Evolutionary conservation across 1,284 basidiomycete species (phyloP).

Genomic region (Pseudozyma sp.): DNA sequence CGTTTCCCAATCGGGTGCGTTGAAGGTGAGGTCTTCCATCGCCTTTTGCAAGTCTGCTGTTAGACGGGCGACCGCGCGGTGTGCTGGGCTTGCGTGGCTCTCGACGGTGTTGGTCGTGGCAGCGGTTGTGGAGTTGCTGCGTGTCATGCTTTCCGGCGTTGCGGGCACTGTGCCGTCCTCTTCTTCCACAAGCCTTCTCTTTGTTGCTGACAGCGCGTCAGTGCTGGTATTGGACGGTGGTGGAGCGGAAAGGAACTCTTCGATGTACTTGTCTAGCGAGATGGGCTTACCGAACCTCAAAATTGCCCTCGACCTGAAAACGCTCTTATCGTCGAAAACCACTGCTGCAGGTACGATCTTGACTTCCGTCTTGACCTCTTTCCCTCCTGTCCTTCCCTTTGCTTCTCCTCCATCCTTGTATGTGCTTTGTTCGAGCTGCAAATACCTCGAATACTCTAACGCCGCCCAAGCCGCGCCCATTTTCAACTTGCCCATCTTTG

Average conservation of each 20-base stretch:
- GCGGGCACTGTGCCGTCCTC: slow-evolving; percentile 40
- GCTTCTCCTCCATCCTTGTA: not conserved
- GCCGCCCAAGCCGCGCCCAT: slow-evolving; percentile 96
- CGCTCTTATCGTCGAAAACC: slow-evolving; percentile 92
- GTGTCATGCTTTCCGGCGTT: slow-evolving; percentile 41
- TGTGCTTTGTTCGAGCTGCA: slow-evolving; percentile 12
- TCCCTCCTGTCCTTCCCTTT: not conserved
- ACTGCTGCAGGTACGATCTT: slow-evolving; percentile 85
- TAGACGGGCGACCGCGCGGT: slow-evolving; percentile 86
- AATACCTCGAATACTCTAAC: slow-evolving; percentile 82
- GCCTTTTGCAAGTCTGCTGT: slow-evolving; percentile 80
- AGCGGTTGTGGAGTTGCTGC: slow-evolving; percentile 10
- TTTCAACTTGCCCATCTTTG: slow-evolving; percentile 90
- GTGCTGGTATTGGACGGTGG: not conserved
- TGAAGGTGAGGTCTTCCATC: slow-evolving; percentile 82
- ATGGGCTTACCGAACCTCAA: slow-evolving; percentile 82
- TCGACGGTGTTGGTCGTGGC: slow-evolving; percentile 2
- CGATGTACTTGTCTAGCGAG: slow-evolving; percentile 78
- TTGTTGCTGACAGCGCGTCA: not conserved
- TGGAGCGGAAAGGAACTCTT: slow-evolving; percentile 76
- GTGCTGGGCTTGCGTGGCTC: slow-evolving; percentile 69
- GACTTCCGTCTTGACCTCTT: slow-evolving; percentile 69
- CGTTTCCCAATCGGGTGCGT: slow-evolving; percentile 93
- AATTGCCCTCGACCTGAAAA: slow-evolving; percentile 81
- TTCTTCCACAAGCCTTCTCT: not conserved